These are phyloP conservation scores for Pythium rhizo-oryzae DNA, from an alignment of 352 stramenopile species.

Conservation along the genomic window DNA sequence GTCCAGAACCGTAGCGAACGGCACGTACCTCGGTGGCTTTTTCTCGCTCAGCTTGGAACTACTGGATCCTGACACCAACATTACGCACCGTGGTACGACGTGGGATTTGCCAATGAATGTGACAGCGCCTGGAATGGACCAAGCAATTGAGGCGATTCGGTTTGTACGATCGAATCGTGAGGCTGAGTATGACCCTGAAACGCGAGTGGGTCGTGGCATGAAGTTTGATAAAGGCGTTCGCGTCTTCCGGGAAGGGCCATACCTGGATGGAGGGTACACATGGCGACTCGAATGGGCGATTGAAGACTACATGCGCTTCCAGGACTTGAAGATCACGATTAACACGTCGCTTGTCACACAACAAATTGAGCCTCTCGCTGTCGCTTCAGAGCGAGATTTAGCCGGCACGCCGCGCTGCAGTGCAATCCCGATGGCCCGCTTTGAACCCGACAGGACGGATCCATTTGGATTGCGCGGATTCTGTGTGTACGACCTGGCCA, in stretches of 20 bases:
- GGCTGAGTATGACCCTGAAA: conserved; percentile 60
- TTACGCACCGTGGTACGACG: conserved; percentile 45
- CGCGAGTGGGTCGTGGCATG: conserved; percentile 46
- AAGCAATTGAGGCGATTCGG: conserved; percentile 64
- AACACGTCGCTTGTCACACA: conserved; percentile 62
- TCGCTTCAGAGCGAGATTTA: conserved; percentile 55
- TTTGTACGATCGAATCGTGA: conserved; percentile 77
- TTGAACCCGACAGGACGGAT: conserved; percentile 48
- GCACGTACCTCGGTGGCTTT: conserved; percentile 67
- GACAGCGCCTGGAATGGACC: conserved; percentile 65
- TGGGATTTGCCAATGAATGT: conserved; percentile 77
- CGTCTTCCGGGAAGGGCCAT: conserved; percentile 65
- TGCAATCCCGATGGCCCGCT: conserved; percentile 52
- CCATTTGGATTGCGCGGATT: conserved; percentile 50
- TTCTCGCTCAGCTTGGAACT: conserved; percentile 66
- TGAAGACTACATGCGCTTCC: conserved; percentile 73
- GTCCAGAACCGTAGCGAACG: conserved; percentile 57
- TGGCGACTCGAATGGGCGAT: conserved; percentile 78
- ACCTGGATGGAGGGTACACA: conserved; percentile 68
- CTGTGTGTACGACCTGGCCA: conserved; percentile 71
- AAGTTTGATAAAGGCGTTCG: conserved; percentile 78
- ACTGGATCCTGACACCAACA: conserved; percentile 43
- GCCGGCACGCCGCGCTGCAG: conserved; percentile 47
- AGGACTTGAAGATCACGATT: conserved; percentile 64
- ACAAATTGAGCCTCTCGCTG: conserved; percentile 56